A percentile compares a stretch with the other conserved stretches of the same genome.
Conservation (phyloP, 2,329 filamentous ascomycete species). For the Trichoderma gracile region DNA sequence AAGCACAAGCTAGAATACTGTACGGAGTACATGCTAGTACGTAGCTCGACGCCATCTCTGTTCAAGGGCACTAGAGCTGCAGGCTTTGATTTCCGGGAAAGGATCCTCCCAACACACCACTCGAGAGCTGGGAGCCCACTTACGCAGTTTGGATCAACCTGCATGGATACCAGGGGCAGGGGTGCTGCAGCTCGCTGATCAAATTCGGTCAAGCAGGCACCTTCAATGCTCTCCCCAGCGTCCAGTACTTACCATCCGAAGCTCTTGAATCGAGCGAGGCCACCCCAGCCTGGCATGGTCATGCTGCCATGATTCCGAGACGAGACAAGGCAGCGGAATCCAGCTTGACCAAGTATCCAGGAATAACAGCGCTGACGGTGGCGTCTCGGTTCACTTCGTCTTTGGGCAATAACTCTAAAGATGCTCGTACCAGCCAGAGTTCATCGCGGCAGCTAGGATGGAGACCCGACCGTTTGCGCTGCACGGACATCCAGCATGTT, state of each 20-base stretch:
- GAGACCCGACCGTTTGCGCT: conserved; percentile 1
- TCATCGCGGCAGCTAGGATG: conserved; percentile 17
- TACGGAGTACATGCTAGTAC: conserved; percentile 6
- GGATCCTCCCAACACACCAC: conserved; percentile 21
- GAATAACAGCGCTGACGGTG: conserved; percentile 14
- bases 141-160: conserved; percentile 26
- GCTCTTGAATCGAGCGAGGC: conserved; percentile 2
- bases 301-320: not conserved
- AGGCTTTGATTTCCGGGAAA: conserved; percentile 24
- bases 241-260: not conserved
- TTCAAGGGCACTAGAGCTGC: conserved; percentile 22
- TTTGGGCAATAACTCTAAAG: conserved; percentile 20
- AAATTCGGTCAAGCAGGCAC: conserved; percentile 11
- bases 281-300: conserved; percentile 2
- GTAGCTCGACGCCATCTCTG: conserved; percentile 14
- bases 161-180: conserved; percentile 23
- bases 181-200: conserved; percentile 21
- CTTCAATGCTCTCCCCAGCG: not conserved
- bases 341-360: not conserved
- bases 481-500: not conserved
- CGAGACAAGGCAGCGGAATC: not conserved
- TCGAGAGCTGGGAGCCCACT: conserved; percentile 20
- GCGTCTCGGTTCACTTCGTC: conserved; percentile 20
- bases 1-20: not conserved
- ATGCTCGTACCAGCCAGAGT: conserved; percentile 20